phyloP scores from a whole-genome alignment of 2,329 filamentous ascomycete species.

The Cladosporium sphaerospermum region DNA sequence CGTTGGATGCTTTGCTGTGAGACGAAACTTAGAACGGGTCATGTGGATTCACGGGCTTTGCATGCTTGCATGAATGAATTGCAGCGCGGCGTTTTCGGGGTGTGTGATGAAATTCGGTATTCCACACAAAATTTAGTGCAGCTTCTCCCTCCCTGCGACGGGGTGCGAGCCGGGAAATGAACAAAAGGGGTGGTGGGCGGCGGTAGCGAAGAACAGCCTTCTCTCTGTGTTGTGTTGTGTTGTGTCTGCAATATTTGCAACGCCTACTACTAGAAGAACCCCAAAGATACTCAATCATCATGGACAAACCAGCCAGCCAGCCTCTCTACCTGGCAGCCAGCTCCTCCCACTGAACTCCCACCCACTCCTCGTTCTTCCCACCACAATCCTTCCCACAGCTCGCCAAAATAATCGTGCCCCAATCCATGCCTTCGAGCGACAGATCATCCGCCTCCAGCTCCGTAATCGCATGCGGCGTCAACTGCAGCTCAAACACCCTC shows the following conservation, averaged over 20 bases:
- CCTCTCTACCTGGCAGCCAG: not conserved
- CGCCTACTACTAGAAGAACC: constrained; percentile 5
- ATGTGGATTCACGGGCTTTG: constrained; percentile 3
- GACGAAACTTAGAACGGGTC: constrained; percentile 5
- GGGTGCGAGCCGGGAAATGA: constrained; percentile 6
- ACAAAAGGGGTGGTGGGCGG: not conserved
- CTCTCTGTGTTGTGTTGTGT: not conserved
- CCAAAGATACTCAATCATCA: not conserved
- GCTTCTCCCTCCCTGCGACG: not conserved
- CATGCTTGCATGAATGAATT: constrained; percentile 2
- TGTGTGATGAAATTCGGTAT: constrained; percentile 3
- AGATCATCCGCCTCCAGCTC: constrained; percentile 73
- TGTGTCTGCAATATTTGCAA: not conserved
- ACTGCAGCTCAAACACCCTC: constrained; percentile 83
- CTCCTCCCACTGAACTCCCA: constrained; percentile 97
- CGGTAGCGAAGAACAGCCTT: not conserved
- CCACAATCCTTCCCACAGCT: constrained; percentile 76
- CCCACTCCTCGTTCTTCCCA: constrained; percentile 80
- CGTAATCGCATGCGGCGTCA: constrained; percentile 83
- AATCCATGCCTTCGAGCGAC: constrained; percentile 82
- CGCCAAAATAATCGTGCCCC: constrained; percentile 85
- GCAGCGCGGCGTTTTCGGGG: constrained; percentile 12
- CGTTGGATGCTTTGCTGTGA: not conserved
- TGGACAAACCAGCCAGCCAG: not conserved
- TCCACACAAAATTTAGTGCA: constrained; percentile 1